These are phyloP conservation scores for Nakaseomyces sp. DNA, from an alignment of 1,139 yeast species.

Conservation along the genomic window DNA sequence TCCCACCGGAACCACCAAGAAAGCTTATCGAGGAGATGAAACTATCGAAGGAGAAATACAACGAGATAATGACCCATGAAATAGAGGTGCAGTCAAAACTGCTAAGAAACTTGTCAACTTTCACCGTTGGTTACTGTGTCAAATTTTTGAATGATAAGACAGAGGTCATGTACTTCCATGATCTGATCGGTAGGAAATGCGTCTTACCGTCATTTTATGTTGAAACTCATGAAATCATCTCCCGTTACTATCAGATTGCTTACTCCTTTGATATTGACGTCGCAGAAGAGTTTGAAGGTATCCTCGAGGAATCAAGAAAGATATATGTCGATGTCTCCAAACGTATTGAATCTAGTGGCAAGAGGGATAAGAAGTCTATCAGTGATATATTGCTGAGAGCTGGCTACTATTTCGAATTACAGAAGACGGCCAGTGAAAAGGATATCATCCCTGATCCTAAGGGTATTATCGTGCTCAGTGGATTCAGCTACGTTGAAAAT, in stretches of 20 bases:
- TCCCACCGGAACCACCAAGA: conserved; percentile 37
- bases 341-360: conserved; percentile 21
- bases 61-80: conserved; percentile 25
- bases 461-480: conserved; percentile 32
- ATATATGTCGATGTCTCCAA: conserved; percentile 24
- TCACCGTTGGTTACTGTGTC: conserved; percentile 38
- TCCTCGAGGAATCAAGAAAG: conserved; percentile 18
- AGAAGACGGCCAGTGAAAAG: conserved; percentile 24
- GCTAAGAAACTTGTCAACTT: conserved; percentile 38
- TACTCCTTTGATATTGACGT: conserved; percentile 46
- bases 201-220: conserved; percentile 12
- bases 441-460: conserved; percentile 27
- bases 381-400: conserved; percentile 33
- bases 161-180: conserved; percentile 15
- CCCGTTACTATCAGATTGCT: conserved; percentile 19
- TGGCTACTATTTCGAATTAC: conserved; percentile 33
- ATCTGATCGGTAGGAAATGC: not conserved
- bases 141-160: conserved; percentile 18
- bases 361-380: conserved; percentile 23
- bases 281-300: conserved; percentile 34
- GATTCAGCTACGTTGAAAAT: conserved; percentile 27
- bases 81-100: conserved; percentile 27
- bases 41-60: conserved; percentile 39
- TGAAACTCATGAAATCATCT: conserved; percentile 26
- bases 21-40: conserved; percentile 16